Evolutionary conservation across 805 yeast species (phyloP).

Genomic region (Lipomyces spencermartinsiae): DNA sequence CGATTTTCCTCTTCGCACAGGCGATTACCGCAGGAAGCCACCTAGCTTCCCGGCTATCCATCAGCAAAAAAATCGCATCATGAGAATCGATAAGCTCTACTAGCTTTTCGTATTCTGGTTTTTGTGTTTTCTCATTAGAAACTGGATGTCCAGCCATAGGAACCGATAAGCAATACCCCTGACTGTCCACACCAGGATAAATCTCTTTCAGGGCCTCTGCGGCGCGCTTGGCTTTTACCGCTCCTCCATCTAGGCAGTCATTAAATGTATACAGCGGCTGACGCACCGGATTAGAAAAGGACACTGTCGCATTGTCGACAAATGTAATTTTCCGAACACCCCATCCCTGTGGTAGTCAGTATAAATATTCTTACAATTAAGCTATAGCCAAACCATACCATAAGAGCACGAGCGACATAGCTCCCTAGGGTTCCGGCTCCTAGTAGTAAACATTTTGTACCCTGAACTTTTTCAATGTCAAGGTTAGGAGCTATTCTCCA

Average conservation of each 20-base stretch:
- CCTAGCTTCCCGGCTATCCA: constrained; percentile 95
- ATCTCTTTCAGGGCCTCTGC: constrained; percentile 73
- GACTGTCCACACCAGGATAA: constrained; percentile 68
- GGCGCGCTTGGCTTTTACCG: constrained; percentile 77
- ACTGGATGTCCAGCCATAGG: constrained; percentile 97
- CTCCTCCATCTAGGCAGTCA: constrained; percentile 81
- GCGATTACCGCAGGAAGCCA: constrained; percentile 96
- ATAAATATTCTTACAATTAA: background rate
- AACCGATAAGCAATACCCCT: constrained; percentile 71
- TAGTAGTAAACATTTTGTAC: constrained; percentile 71
- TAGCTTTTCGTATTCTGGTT: constrained; percentile 59
- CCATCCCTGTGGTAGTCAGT: constrained; percentile 65
- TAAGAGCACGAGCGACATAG: constrained; percentile 79
- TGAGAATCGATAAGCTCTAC: constrained; percentile 63
- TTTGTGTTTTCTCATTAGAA: constrained; percentile 59
- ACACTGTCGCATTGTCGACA: constrained; percentile 87
- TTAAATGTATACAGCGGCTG: constrained; percentile 84
- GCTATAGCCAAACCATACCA: constrained; percentile 44
- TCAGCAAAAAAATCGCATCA: constrained; percentile 78
- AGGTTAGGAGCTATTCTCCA: constrained; percentile 92
- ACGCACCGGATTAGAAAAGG: constrained; percentile 93
- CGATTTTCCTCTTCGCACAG: constrained; percentile 68
- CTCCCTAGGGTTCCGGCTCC: constrained; percentile 98
- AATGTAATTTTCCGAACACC: constrained; percentile 86
- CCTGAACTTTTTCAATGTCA: constrained; percentile 67